These are phyloP conservation scores for Colletotrichum sp. DNA, from an alignment of 2,329 filamentous ascomycete species.

Conservation along the genomic window DNA sequence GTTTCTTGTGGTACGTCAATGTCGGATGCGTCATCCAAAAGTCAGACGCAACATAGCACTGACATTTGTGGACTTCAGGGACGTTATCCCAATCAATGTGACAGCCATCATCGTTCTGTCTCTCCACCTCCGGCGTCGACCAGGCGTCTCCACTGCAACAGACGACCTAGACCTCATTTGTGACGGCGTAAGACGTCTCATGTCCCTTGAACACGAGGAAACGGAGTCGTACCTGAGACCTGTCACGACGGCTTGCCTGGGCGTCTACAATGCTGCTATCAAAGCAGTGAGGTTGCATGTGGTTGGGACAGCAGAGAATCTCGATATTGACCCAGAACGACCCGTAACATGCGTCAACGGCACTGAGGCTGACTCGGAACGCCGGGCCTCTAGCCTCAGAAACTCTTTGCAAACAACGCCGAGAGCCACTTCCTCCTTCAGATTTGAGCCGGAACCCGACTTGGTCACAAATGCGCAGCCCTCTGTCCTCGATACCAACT, in stretches of 20 bases:
- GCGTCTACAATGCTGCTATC: background rate
- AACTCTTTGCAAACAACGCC: background rate
- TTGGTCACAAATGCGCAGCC: background rate
- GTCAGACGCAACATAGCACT: accelerated
- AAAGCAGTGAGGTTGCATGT: background rate
- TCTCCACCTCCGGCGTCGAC: background rate
- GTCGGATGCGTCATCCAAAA: background rate
- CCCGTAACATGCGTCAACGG: accelerated
- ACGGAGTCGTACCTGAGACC: background rate
- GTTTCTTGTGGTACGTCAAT: background rate
- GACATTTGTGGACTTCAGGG: background rate
- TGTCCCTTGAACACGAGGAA: background rate
- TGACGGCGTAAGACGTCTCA: background rate
- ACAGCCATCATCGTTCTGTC: background rate
- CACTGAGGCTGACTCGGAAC: accelerated
- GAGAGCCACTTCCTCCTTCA: background rate
- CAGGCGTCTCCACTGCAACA: background rate
- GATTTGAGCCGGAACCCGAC: background rate
- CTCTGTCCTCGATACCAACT: accelerated
- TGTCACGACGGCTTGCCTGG: background rate
- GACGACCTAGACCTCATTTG: background rate
- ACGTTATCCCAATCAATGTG: background rate
- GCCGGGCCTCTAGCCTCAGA: background rate
- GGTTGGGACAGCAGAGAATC: background rate
- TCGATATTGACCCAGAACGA: background rate